Conservation (phyloP, 2,329 filamentous ascomycete genomes). For the Diplodia seriata region DNA sequence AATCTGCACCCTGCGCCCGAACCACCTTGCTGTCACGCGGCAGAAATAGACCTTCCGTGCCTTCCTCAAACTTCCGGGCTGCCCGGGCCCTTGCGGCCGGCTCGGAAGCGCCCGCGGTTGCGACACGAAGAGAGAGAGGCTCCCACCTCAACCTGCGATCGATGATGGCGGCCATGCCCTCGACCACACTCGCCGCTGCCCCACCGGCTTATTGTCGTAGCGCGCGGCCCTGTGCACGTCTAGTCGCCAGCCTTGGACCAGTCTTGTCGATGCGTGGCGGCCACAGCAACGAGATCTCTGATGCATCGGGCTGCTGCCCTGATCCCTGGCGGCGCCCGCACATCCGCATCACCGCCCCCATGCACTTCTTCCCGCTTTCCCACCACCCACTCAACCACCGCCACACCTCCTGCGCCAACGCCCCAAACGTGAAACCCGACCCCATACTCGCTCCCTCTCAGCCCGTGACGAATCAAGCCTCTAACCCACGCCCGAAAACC, state of each 20-base stretch:
- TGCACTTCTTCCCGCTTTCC: background rate
- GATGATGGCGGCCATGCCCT: background rate
- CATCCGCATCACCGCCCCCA: background rate
- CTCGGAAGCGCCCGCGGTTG: background rate
- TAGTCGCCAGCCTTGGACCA: no score
- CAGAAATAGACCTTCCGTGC: background rate
- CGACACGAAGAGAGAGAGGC: background rate
- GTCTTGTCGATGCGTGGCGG: no score
- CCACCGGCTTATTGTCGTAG: background rate
- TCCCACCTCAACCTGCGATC: background rate
- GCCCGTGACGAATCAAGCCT: background rate
- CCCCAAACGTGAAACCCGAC: background rate
- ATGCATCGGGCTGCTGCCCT: background rate
- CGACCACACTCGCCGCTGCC: background rate
- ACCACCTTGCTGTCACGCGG: conserved; percentile 7
- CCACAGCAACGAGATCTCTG: background rate
- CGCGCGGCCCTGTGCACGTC: no score
- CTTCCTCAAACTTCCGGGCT: background rate
- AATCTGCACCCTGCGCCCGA: background rate
- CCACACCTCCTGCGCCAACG: background rate
- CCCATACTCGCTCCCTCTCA: background rate
- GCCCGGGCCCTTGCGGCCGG: background rate
- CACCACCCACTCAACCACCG: background rate
- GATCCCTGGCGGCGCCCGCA: background rate
- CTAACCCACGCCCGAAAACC: background rate